phyloP scores from a whole-genome alignment of 176 grass and related monocot genomes.

The Zea luxurians region DNA sequence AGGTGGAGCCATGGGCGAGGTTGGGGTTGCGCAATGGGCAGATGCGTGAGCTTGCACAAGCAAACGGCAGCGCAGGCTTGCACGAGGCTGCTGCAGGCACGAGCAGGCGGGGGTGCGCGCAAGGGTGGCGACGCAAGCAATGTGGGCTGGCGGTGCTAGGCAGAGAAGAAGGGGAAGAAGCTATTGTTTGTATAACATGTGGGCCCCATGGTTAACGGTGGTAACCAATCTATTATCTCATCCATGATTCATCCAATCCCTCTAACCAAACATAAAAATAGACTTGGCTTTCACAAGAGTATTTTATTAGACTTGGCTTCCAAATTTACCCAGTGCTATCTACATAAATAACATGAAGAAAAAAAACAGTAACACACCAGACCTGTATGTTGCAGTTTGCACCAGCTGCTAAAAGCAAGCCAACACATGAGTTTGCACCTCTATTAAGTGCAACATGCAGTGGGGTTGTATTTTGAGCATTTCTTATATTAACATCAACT shows the following conservation, averaged over 20 bases:
- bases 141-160: background rate
- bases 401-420: conserved; percentile 92
- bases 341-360: conserved; percentile 9
- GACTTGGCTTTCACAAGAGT: background rate
- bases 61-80: too few species aligned
- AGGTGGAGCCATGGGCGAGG: too few species aligned
- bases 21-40: too few species aligned
- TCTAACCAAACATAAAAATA: background rate
- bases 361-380: conserved; percentile 4
- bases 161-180: background rate
- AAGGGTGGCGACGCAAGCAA: background rate
- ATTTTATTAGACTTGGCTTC: conserved; percentile 17
- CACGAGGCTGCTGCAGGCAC: too few species aligned
- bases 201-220: background rate
- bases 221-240: background rate
- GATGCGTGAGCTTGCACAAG: background rate
- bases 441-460: conserved; percentile 97
- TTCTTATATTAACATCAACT: conserved; percentile 95
- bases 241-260: too few species aligned
- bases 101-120: too few species aligned
- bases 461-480: conserved; percentile 93
- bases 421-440: conserved; percentile 93
- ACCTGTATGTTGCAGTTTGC: conserved; percentile 98
- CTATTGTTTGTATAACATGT: background rate
- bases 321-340: background rate